phyloP scores from a whole-genome alignment of 1,284 basidiomycete species.

The Termitomyces sp. region DNA sequence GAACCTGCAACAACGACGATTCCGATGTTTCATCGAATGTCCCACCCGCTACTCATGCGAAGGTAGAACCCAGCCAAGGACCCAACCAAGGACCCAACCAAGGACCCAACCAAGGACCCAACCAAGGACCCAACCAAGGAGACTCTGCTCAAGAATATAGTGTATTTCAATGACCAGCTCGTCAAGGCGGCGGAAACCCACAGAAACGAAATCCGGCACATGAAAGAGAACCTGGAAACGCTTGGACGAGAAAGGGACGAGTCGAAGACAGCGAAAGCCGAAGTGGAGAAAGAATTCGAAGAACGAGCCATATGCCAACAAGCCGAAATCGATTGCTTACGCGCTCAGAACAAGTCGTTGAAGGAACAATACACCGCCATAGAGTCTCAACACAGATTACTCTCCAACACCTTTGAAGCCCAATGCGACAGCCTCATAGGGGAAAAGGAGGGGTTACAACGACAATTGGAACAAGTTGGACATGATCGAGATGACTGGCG shows the following conservation, averaged over 20 bases:
- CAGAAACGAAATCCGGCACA: neutral
- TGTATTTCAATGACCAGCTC: neutral
- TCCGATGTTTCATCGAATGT: neutral
- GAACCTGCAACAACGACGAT: neutral
- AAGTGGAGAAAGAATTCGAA: neutral
- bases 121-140: no score
- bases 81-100: no score
- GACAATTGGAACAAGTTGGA: neutral
- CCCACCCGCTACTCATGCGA: neutral
- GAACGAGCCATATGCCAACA: neutral
- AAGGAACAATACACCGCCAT: neutral
- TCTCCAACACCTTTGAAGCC: neutral
- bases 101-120: no score
- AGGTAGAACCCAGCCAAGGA: neutral
- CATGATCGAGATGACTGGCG: slow-evolving; percentile 10
- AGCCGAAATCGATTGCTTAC: neutral
- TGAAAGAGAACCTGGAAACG: neutral
- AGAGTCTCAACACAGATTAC: neutral
- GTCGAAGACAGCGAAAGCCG: neutral
- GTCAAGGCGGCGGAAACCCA: slow-evolving; percentile 8
- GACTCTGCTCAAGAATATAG: neutral
- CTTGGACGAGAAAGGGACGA: slow-evolving; percentile 1
- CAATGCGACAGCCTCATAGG: neutral
- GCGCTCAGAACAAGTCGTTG: neutral
- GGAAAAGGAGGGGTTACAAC: neutral